These are phyloP conservation scores for Diplodia scrobiculata DNA, from an alignment of 2,329 filamentous ascomycete species.

Conservation along the genomic window DNA sequence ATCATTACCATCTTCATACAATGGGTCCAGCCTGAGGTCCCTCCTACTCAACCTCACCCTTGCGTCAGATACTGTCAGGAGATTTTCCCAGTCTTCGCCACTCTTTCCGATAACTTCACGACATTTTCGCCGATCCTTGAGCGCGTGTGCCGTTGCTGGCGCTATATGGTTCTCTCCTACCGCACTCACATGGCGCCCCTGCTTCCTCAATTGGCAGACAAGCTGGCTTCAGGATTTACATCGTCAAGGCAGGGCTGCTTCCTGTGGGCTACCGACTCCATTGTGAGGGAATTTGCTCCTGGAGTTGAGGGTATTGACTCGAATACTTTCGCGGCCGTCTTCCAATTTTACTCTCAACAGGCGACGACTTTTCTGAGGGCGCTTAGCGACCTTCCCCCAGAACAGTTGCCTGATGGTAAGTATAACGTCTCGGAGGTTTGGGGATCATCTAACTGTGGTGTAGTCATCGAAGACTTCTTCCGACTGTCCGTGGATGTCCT, in stretches of 20 bases:
- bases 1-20: constrained; percentile 90
- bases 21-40: constrained; percentile 71
- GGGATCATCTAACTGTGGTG: constrained; percentile 8
- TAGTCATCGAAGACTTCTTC: constrained; percentile 95
- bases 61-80: constrained; percentile 96
- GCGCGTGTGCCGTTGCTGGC: constrained; percentile 91
- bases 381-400: constrained; percentile 77
- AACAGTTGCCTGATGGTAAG: constrained; percentile 71
- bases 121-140: constrained; percentile 87
- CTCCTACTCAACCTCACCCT: constrained; percentile 74
- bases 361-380: constrained; percentile 85
- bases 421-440: constrained; percentile 14
- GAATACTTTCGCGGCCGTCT: constrained; percentile 82
- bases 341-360: constrained; percentile 92
- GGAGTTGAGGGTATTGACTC: constrained; percentile 82
- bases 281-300: constrained; percentile 92
- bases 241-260: constrained; percentile 91
- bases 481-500: constrained; percentile 87
- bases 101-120: constrained; percentile 85
- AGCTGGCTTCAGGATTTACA: constrained; percentile 81
- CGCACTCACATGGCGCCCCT: constrained; percentile 84
- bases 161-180: constrained; percentile 95
- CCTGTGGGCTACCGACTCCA: constrained; percentile 95
- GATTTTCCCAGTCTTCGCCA: constrained; percentile 82
- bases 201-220: constrained; percentile 81